Evolutionary conservation across 225 moss, liverwort and hornwort species (phyloP).

Genomic region (Neckera pumila): DNA sequence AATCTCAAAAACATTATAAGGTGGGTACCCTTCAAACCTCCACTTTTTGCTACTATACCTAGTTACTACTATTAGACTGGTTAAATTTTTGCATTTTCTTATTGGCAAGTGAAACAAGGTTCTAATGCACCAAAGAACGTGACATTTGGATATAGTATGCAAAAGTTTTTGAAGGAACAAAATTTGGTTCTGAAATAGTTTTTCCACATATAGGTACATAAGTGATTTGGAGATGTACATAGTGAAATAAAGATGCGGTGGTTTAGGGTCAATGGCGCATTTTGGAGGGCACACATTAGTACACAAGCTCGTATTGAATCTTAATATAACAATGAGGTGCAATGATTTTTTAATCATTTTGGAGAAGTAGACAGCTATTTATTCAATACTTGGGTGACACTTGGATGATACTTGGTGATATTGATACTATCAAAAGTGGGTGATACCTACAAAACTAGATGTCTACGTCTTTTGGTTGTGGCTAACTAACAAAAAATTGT

Average conservation of each 20-base stretch:
- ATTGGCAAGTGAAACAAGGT: background rate
- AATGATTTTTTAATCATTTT: background rate
- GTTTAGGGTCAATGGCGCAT: background rate
- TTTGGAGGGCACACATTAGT: accelerated
- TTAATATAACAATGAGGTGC: too few relatives aligned
- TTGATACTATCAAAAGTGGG: background rate
- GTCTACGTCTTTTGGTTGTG: background rate
- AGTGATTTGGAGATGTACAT: background rate
- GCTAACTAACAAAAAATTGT: accelerated
- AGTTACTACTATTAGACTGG: background rate
- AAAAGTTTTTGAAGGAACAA: background rate
- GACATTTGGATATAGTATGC: background rate
- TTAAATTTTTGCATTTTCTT: background rate
- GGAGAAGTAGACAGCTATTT: background rate
- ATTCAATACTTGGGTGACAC: background rate
- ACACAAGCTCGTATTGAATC: background rate
- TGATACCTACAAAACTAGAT: background rate
- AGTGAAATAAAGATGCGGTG: accelerated
- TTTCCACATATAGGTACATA: background rate
- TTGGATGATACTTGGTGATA: background rate
- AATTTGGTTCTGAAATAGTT: background rate
- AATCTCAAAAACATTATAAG: background rate
- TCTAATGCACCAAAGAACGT: background rate
- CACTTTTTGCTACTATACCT: too few relatives aligned
- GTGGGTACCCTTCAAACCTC: too few relatives aligned